Percentiles rank a stretch among this genome's conserved stretches.
Conservation (phyloP, 768 basidiomycete genomes). For the Astraeus odoratus region DNA sequence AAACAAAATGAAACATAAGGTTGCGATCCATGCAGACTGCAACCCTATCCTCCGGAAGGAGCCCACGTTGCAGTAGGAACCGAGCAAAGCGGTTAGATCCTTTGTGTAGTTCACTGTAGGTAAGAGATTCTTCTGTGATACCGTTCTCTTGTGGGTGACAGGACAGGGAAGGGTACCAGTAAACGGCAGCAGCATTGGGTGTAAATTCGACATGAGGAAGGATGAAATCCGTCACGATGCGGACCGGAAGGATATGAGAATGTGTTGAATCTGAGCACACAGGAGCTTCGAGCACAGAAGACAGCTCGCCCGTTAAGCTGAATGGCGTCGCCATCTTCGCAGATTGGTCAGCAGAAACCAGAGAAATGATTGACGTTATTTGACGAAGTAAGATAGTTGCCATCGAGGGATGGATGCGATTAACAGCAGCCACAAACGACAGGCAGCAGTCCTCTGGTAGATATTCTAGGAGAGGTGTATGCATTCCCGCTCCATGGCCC, state of each 20-base stretch:
- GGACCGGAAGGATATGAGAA: conserved; percentile 13
- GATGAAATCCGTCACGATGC: conserved; percentile 19
- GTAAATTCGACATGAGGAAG: conserved; percentile 12
- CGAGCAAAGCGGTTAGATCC: conserved; percentile 35
- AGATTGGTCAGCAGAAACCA: conserved; percentile 1
- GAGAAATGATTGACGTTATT: conserved; percentile 7
- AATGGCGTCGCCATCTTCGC: conserved; percentile 8
- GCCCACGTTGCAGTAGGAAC: conserved; percentile 32
- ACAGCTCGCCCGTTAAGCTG: conserved; percentile 7
- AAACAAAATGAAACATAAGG: conserved; percentile 33
- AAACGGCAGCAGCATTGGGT: conserved; percentile 14
- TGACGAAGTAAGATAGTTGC: conserved; percentile 14
- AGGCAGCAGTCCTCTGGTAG: conserved; percentile 6
- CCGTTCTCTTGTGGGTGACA: background rate
- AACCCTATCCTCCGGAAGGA: conserved; percentile 34
- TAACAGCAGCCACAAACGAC: conserved; percentile 10
- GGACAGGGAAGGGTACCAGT: conserved; percentile 17
- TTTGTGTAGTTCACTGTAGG: conserved; percentile 30
- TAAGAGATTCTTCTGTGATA: conserved; percentile 7
- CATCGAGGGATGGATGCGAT: conserved; percentile 9
- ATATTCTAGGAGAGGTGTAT: conserved; percentile 8
- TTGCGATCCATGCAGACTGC: conserved; percentile 41
- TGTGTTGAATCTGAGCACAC: conserved; percentile 7
- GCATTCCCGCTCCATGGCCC: background rate
- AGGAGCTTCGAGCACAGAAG: conserved; percentile 14